Conservation (phyloP, 371 early-diverging fungal species). For the Coemansia sp. region DNA sequence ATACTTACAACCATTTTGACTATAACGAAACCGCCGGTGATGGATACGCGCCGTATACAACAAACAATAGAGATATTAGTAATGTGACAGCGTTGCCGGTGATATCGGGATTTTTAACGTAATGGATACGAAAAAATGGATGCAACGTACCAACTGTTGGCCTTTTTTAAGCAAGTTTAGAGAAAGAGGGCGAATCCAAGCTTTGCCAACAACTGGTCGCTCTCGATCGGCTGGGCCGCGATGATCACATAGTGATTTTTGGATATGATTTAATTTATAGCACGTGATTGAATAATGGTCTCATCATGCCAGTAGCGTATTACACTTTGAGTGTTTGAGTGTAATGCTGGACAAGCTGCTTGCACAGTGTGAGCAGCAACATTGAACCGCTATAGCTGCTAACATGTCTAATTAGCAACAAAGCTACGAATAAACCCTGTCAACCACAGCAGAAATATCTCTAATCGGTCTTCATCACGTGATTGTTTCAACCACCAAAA, state of each 20-base stretch:
- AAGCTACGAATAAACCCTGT: too few relatives aligned
- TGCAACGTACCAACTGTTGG: slow-evolving; percentile 13
- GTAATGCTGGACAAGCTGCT: too few relatives aligned
- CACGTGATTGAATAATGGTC: not conserved
- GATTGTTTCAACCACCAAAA: not conserved
- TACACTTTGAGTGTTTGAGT: too few relatives aligned
- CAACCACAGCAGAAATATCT: too few relatives aligned
- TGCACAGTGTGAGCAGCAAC: too few relatives aligned
- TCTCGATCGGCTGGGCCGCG: not conserved
- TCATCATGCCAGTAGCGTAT: too few relatives aligned
- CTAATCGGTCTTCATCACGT: slow-evolving; percentile 1
- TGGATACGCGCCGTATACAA: slow-evolving; percentile 15
- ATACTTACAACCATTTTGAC: slow-evolving; percentile 51
- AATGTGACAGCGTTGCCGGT: too few relatives aligned
- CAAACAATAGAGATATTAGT: too few relatives aligned
- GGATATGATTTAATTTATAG: not conserved
- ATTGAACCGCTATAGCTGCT: not conserved
- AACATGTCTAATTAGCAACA: not conserved
- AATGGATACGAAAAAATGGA: slow-evolving; percentile 3
- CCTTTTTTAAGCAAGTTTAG: slow-evolving; percentile 6
- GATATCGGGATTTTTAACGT: not conserved
- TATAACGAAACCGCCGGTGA: slow-evolving; percentile 8
- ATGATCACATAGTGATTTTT: not conserved
- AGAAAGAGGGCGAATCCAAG: slow-evolving; percentile 8
- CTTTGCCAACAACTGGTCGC: not conserved